Percentiles rank a stretch among this genome's conserved stretches.
Conservation (phyloP, 192 early-diverging fungal species). For the Haplosporangium gracile region DNA sequence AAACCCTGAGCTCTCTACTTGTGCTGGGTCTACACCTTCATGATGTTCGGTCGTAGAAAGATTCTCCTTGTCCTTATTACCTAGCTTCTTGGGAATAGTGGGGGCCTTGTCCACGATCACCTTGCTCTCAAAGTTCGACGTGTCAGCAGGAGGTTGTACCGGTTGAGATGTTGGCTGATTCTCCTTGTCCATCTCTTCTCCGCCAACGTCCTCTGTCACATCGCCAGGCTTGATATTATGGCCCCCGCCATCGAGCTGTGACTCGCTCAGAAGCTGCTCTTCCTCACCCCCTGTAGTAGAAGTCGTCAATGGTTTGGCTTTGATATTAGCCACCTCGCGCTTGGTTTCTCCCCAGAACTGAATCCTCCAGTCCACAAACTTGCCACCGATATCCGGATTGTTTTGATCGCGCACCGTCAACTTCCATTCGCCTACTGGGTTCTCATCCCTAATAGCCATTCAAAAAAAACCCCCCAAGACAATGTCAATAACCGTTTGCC, state of each 20-base stretch:
- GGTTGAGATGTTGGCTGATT: background rate
- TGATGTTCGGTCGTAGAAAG: too few relatives aligned
- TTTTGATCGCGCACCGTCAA: constrained; percentile 75
- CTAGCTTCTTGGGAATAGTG: background rate
- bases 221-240: background rate
- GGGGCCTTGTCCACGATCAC: constrained; percentile 20
- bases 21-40: too few relatives aligned
- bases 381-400: constrained; percentile 66
- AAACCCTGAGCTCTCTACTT: background rate
- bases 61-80: background rate
- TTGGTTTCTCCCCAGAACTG: constrained; percentile 74
- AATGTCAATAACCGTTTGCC: background rate
- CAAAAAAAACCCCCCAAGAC: constrained; percentile 13
- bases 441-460: constrained; percentile 80
- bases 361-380: constrained; percentile 76
- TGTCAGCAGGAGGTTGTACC: background rate
- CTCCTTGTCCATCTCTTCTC: background rate
- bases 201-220: background rate
- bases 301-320: background rate
- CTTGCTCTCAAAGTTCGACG: background rate
- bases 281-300: background rate
- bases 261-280: constrained; percentile 15
- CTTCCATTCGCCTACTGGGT: constrained; percentile 87
- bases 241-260: background rate
- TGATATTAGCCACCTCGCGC: background rate